Conservation (phyloP, 805 yeast species). For the Barnettozyma populi region DNA sequence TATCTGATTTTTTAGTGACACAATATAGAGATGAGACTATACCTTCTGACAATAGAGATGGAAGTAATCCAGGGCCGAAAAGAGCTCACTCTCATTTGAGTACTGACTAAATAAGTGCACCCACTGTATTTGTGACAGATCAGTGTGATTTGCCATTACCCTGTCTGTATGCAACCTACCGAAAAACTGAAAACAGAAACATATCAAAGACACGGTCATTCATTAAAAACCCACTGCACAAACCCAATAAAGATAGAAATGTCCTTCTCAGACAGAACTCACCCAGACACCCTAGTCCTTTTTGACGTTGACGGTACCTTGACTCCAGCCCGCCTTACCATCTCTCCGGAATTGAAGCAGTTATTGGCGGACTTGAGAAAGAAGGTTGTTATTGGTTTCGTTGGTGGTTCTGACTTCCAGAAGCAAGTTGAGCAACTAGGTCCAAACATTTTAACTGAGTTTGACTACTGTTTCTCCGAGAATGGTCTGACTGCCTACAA, state of each 20-base stretch:
- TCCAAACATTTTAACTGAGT: conserved; percentile 63
- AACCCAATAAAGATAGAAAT: conserved; percentile 18
- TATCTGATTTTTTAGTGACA: too few relatives aligned
- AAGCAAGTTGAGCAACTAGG: conserved; percentile 98
- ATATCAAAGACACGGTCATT: neutral
- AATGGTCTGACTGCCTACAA: conserved; percentile 98
- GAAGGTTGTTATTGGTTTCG: conserved; percentile 94
- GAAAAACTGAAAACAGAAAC: neutral
- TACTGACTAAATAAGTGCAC: too few relatives aligned
- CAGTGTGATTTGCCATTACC: neutral
- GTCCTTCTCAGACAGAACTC: conserved; percentile 70
- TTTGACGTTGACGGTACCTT: conserved; percentile 98
- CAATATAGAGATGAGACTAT: too few relatives aligned
- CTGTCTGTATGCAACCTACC: neutral
- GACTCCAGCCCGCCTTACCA: conserved; percentile 88
- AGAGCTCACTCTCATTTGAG: too few relatives aligned
- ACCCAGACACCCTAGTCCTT: conserved; percentile 82
- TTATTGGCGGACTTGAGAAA: conserved; percentile 72
- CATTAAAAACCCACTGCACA: neutral
- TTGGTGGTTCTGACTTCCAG: conserved; percentile 92
- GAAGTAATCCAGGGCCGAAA: too few relatives aligned
- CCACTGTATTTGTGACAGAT: neutral
- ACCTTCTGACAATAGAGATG: too few relatives aligned
- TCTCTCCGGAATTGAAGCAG: conserved; percentile 73
- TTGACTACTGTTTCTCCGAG: conserved; percentile 95